A percentile compares a stretch with the other conserved stretches of the same genome.
phyloP scores from a whole-genome alignment of 116 monocot species.

The Dioscorea cayenensis region DNA sequence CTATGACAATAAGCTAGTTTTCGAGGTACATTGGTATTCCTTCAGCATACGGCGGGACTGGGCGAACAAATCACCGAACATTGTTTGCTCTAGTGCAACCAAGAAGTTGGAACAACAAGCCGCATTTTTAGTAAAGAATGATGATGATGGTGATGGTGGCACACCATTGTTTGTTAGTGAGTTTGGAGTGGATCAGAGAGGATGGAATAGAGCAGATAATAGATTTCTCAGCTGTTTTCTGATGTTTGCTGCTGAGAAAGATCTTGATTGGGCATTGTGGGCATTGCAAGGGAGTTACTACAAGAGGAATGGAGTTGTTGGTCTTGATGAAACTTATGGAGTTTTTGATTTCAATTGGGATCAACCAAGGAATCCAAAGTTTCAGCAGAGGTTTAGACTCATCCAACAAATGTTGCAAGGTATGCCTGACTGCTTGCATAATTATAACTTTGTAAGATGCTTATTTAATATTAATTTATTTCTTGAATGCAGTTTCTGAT shows the following conservation, averaged over 20 bases:
- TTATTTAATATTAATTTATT: no score
- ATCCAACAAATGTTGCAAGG: conserved; percentile 22
- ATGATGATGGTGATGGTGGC: neutral
- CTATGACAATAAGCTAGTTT: conserved; percentile 27
- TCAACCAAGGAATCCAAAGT: conserved; percentile 14
- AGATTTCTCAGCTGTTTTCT: conserved; percentile 35
- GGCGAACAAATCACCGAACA: conserved; percentile 9
- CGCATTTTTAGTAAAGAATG: conserved; percentile 15
- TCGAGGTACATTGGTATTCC: conserved; percentile 49
- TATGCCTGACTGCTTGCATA: neutral
- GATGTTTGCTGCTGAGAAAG: conserved; percentile 31
- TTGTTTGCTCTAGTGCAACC: conserved; percentile 17
- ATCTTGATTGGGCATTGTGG: conserved; percentile 60
- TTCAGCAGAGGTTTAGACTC: conserved; percentile 14
- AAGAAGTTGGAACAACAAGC: conserved; percentile 17
- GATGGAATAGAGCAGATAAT: conserved; percentile 23
- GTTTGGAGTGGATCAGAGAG: conserved; percentile 44
- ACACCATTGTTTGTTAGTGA: conserved; percentile 46
- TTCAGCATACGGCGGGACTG: conserved; percentile 22
- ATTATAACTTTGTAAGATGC: no score
- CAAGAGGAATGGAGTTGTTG: conserved; percentile 15
- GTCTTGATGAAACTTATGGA: conserved; percentile 21
- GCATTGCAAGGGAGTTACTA: conserved; percentile 50
- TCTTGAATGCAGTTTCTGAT: conserved; percentile 7
- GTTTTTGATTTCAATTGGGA: conserved; percentile 15